Evolutionary conservation across 345 rosid genomes (phyloP).

Genomic region (Salix caprea): DNA sequence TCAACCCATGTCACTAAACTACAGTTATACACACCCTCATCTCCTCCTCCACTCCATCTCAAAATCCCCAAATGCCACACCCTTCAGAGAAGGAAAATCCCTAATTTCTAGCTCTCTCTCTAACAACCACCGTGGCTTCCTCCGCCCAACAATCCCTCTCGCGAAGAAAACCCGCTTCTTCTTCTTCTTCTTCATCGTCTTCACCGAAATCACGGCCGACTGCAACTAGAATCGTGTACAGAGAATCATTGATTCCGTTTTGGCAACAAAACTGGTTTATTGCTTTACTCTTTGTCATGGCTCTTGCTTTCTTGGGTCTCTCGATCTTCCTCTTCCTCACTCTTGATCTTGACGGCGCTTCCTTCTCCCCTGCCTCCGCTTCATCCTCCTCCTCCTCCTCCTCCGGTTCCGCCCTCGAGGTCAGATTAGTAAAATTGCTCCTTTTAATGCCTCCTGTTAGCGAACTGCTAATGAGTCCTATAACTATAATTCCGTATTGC

Average conservation of each 20-base stretch:
- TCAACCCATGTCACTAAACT: neutral
- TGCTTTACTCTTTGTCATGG: conserved; percentile 59
- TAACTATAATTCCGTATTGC: neutral
- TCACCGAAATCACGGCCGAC: conserved; percentile 11
- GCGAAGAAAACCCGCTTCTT: conserved; percentile 46
- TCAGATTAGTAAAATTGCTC: conserved; percentile 2
- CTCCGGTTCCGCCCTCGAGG: conserved; percentile 67
- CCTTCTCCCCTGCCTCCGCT: conserved; percentile 49
- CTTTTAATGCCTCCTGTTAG: neutral
- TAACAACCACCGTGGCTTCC: conserved; percentile 72
- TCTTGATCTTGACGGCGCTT: conserved; percentile 42
- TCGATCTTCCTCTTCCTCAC: conserved; percentile 66
- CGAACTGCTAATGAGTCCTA: neutral
- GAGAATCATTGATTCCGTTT: conserved; percentile 42
- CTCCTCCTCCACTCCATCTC: neutral
- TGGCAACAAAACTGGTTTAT: conserved; percentile 89
- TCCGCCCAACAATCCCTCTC: conserved; percentile 54
- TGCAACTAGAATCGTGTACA: conserved; percentile 23
- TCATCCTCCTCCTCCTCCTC: conserved; percentile 5
- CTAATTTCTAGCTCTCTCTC: neutral
- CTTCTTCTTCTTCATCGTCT: conserved; percentile 26
- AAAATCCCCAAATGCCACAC: neutral
- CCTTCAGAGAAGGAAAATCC: neutral
- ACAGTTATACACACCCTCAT: neutral
- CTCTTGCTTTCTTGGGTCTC: conserved; percentile 61